Evolutionary conservation across 75 land plant species (phyloP).

Genomic region (Picea glauca): DNA sequence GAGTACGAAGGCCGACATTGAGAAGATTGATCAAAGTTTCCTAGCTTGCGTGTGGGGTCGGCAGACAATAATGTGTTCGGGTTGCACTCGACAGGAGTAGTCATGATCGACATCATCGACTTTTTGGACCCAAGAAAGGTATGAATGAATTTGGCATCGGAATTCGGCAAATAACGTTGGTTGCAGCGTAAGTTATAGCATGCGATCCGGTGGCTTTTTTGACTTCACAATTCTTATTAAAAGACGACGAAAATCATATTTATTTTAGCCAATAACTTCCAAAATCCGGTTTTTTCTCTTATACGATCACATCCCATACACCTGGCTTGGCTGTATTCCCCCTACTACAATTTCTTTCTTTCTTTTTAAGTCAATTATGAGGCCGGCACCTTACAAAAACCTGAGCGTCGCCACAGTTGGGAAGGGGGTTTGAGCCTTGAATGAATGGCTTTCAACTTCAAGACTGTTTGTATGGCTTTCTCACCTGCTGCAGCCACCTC

Average conservation of each 20-base stretch:
- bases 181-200: neutral
- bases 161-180: neutral
- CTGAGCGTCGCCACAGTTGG: neutral
- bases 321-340: neutral
- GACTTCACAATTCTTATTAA: neutral
- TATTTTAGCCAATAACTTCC: neutral
- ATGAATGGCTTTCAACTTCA: neutral
- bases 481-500: neutral
- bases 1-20: neutral
- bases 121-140: neutral
- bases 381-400: neutral
- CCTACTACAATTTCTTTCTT: neutral
- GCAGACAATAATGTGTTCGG: neutral
- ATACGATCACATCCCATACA: neutral
- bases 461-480: too few relatives aligned
- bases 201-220: neutral
- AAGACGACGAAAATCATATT: neutral
- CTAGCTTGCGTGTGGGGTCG: neutral
- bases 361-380: neutral
- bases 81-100: neutral
- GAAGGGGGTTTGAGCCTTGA: neutral
- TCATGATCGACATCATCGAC: neutral
- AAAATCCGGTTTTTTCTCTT: neutral
- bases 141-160: neutral
- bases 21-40: neutral